Base-by-base conservation (phyloP, 345 rosid genomes). In the Rhizophora apiculata region DNA sequence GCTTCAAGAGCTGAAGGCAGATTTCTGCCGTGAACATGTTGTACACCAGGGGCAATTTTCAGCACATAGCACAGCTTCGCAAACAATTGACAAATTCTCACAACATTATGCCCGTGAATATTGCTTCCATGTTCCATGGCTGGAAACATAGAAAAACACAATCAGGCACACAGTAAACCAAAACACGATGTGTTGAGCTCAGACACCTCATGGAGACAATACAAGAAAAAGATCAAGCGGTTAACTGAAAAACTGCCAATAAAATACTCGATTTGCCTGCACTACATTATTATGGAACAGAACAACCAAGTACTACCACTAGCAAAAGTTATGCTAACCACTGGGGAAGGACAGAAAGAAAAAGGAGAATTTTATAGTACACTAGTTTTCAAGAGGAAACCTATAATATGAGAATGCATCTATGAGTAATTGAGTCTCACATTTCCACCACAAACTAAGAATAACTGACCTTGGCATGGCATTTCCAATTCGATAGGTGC, bases 61-160 rank as follows among this genome's bases (percentile, higher is more conserved):
- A 85, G 79, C 62, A 89, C 76, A 74, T 79, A 74, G 79, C 82
- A 76, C 10, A 91, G 82, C 78, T 86, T 94, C 8, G 82, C 93
- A 69, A 94, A 94, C 72, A 91, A 79, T 52, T 89, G 80, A 70
- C 86, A 91, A 58, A 88, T 81, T 80, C 73, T 84, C 69, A 91
- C 77, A 29, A 80, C 93, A 21, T 80, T 80, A 46, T 83, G 88
- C 62, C 97, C 97, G 22, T 88, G 93, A 75, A 69, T 74, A 63
- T 74, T 78, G 74, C 63, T 83, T 67, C 82, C 85, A 39, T 70
- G 67, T 71, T 26, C 71, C 5, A 62, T 65, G 67, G 31, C 89
- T 85, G 88, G 54, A 68, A 72, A 72, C 27, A 69, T 46, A 66
- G 19, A 49, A 31, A 21, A 43, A 16, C 53, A 3, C 61, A 70